Base-by-base conservation (phyloP, 1,284 basidiomycete species). In the Ustilago bromivora region DNA sequence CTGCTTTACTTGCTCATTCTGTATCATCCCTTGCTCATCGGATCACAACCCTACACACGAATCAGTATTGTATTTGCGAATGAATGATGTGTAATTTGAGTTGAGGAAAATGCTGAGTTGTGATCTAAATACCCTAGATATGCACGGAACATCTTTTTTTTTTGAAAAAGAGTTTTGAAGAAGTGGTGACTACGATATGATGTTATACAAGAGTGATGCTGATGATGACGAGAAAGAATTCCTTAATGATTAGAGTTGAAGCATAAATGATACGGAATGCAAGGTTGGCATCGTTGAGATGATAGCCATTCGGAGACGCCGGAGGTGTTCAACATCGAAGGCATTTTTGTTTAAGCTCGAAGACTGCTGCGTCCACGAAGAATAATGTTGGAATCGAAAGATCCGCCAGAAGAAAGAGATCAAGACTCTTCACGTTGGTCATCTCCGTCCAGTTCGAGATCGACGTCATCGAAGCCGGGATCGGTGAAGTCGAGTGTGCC, bases 381-480 rank as follows among this genome's bases (percentile, higher is more conserved):
- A 3, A 52, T 19, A 34, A 38, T 40, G 4, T 54, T 53, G 8
- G 73, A 61, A 1, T 67, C 65, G 15, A 71, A 64, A 52, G 68
- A 71, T 12, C 73, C 65, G 32, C 65, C 64, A 12, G 71, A 73
- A 23, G 75, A 77, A 5, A 62, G 56, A 9, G 67, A 73, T 8
- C 51, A 57, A 23, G 66, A 58, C 46, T 68, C 66, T 35, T 67
- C 71, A n/a, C 64, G 61, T 47, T 74, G 67, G 41, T 78, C 71
- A 46, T 78, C 76, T 56, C 68, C 71, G 52, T 79, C 79, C 56
- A 80, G 75, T 19, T 82, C 80, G 51, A 82, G 76, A 17, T 82
- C 80, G 46, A 80, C 69, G 31, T 82, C 78, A 66, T 82, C 80
- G 40, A 80, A 82, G 51, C 78, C 78, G 5, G 71, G 75, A 32